Percentiles rank a stretch among this genome's conserved stretches.
Evolutionary conservation across 352 stramenopile species (phyloP).

Genomic region (Phytopythium sindhum): DNA sequence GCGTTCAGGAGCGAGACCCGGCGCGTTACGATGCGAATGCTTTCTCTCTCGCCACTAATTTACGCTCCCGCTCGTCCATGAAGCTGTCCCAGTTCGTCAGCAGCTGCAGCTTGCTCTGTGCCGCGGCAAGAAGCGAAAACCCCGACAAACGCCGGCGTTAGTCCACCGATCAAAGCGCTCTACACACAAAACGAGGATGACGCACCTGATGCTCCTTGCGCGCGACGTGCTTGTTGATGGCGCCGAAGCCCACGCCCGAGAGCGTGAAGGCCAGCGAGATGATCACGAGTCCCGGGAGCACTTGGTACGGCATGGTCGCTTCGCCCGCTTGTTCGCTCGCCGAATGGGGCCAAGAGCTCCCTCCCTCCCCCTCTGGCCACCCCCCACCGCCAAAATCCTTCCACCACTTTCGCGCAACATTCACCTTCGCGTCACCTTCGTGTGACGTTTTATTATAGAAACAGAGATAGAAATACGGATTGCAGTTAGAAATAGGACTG

Average conservation of each 20-base stretch:
- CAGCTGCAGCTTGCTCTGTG: constrained; percentile 72
- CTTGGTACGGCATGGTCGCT: constrained; percentile 82
- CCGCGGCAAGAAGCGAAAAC: not conserved
- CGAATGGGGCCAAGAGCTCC: constrained; percentile 1
- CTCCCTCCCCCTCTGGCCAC: not conserved
- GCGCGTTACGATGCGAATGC: constrained; percentile 9
- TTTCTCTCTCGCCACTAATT: constrained; percentile 42
- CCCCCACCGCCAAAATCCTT: constrained; percentile 9
- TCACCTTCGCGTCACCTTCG: not conserved
- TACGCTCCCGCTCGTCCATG: constrained; percentile 80
- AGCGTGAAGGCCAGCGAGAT: constrained; percentile 76
- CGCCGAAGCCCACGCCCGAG: constrained; percentile 69
- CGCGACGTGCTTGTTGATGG: constrained; percentile 73
- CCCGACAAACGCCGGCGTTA: not conserved
- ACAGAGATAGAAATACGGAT: not conserved
- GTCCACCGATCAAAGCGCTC: not conserved
- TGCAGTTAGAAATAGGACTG: not conserved
- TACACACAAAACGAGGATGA: not conserved
- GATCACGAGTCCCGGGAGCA: constrained; percentile 73
- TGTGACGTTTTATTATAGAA: not conserved
- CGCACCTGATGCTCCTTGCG: constrained; percentile 67
- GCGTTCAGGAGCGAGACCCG: not conserved
- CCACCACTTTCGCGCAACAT: not conserved
- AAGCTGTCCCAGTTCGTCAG: constrained; percentile 78
- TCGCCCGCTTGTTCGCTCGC: constrained; percentile 4